Conservation (phyloP, 805 yeast species). For the Metschnikowia continentalis region DNA sequence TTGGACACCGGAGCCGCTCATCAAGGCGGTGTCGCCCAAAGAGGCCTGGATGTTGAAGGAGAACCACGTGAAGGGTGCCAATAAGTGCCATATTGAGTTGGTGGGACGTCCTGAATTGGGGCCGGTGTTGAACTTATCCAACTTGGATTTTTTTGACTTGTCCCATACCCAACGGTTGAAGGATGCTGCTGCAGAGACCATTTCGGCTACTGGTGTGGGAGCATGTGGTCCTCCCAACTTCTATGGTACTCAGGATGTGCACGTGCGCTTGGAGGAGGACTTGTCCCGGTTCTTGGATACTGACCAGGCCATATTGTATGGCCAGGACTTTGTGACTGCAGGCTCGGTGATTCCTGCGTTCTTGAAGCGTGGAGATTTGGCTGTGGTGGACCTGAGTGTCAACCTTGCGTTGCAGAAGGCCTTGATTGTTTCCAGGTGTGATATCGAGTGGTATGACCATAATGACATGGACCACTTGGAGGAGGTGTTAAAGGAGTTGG, state of each 20-base stretch:
- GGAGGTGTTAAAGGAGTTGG: slow-evolving; percentile 55
- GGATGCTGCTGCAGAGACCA: slow-evolving; percentile 51
- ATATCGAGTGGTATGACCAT: slow-evolving; percentile 79
- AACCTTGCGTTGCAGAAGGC: slow-evolving; percentile 84
- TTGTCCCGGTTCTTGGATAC: slow-evolving; percentile 72
- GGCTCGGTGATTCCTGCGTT: slow-evolving; percentile 90
- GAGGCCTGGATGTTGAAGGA: slow-evolving; percentile 62
- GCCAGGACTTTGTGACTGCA: slow-evolving; percentile 87
- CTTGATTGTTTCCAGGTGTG: slow-evolving; percentile 78
- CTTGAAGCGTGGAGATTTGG: slow-evolving; percentile 89
- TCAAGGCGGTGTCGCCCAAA: slow-evolving; percentile 45
- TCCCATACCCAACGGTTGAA: slow-evolving; percentile 45
- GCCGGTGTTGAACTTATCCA: slow-evolving; percentile 60
- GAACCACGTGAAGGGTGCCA: slow-evolving; percentile 57
- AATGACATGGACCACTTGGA: slow-evolving; percentile 85
- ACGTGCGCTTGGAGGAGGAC: slow-evolving; percentile 71
- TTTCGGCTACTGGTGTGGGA: slow-evolving; percentile 83
- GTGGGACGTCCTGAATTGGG: slow-evolving; percentile 22
- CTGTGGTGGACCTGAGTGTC: slow-evolving; percentile 80
- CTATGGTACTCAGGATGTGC: slow-evolving; percentile 93
- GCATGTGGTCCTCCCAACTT: slow-evolving; percentile 98
- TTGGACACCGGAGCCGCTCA: slow-evolving; percentile 89
- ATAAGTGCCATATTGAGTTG: slow-evolving; percentile 38
- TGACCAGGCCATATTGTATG: slow-evolving; percentile 78
- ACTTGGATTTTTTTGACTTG: slow-evolving; percentile 68